Evolutionary conservation across 441 rosid genomes (phyloP).

Genomic region (Jatropha multifida): DNA sequence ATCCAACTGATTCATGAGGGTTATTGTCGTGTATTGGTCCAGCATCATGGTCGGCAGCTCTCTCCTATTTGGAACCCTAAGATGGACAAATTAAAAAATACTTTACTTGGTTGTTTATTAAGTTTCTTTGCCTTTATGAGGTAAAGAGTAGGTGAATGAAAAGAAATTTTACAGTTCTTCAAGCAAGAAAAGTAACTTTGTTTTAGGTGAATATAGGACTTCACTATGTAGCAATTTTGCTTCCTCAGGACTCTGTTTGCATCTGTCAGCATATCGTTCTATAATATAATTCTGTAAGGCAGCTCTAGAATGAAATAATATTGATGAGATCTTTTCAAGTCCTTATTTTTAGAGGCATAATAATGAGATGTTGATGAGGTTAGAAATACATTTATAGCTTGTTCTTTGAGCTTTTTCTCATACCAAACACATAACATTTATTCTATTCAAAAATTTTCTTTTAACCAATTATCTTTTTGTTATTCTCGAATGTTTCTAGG

Average conservation of each 20-base stretch:
- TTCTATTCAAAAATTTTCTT: constrained; percentile 7
- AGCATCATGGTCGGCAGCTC: background rate
- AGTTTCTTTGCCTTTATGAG: background rate
- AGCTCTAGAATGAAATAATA: background rate
- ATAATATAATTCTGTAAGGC: background rate
- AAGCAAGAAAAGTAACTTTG: background rate
- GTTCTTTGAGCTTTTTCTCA: constrained; percentile 5
- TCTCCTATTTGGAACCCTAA: constrained; percentile 3
- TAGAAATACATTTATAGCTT: background rate
- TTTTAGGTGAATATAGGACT: background rate
- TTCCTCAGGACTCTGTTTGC: background rate
- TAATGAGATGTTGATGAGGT: background rate
- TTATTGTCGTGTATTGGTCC: background rate
- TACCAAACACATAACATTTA: background rate
- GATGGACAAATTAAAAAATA: background rate
- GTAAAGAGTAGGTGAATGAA: background rate
- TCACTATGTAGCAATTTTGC: background rate
- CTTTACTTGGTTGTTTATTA: constrained; percentile 9
- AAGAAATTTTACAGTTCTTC: background rate
- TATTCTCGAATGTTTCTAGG: constrained; percentile 45
- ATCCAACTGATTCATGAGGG: background rate
- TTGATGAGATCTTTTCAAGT: background rate
- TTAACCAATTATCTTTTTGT: constrained; percentile 9
- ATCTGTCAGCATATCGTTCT: background rate
- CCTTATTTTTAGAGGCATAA: background rate